A percentile compares a stretch with the other conserved stretches of the same genome.
These are phyloP conservation scores for Gaeumannomyces sp. DNA, from an alignment of 2,329 filamentous ascomycete genomes.

Conservation along the genomic window DNA sequence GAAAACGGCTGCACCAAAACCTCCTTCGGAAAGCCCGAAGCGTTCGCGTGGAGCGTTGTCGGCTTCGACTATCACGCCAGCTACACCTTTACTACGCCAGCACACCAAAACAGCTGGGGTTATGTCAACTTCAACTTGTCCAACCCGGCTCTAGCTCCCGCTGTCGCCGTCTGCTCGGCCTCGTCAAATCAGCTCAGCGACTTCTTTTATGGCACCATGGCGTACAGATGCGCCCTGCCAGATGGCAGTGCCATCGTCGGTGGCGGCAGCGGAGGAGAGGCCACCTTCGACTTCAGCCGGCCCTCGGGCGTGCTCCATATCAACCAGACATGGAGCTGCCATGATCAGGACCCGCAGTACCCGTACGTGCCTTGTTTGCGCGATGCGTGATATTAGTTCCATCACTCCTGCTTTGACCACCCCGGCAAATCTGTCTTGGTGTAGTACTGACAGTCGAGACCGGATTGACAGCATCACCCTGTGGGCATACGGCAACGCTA, in stretches of 20 bases:
- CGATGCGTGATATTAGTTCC: not conserved
- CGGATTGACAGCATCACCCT: constrained; percentile 20
- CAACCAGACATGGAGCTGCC: constrained; percentile 45
- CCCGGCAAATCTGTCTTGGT: not conserved
- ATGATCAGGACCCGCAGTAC: constrained; percentile 30
- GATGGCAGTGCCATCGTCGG: constrained; percentile 14
- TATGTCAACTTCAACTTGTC: constrained; percentile 42
- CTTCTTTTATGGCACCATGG: constrained; percentile 43
- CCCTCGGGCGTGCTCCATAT: constrained; percentile 30
- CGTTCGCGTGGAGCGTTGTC: constrained; percentile 31
- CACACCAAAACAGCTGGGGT: constrained; percentile 44
- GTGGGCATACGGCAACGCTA: constrained; percentile 24
- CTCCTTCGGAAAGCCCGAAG: constrained; percentile 20
- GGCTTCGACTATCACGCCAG: constrained; percentile 43
- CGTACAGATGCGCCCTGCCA: constrained; percentile 37
- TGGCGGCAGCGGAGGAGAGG: constrained; percentile 13
- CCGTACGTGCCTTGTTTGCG: constrained; percentile 24
- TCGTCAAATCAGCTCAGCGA: constrained; percentile 35
- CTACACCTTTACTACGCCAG: constrained; percentile 42
- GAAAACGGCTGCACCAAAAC: constrained; percentile 24
- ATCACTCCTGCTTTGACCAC: not conserved
- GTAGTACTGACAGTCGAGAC: not conserved
- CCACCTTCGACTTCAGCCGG: constrained; percentile 37
- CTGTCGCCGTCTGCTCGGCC: constrained; percentile 30
- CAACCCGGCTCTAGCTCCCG: constrained; percentile 35